These are phyloP conservation scores for Neurospora sp. DNA, from an alignment of 495 filamentous ascomycete genomes.

Conservation along the genomic window DNA sequence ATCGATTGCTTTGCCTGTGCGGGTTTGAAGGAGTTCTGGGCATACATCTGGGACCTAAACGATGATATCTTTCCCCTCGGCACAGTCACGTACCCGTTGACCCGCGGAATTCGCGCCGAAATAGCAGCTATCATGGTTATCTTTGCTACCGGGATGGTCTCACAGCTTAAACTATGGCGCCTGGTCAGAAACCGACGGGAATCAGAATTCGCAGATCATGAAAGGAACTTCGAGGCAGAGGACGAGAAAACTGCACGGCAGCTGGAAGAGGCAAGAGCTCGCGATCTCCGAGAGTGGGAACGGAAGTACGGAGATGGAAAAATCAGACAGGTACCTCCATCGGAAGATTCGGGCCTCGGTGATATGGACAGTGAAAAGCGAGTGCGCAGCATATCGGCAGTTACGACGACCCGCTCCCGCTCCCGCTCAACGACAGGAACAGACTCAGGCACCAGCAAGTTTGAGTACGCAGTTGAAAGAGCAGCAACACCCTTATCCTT, in stretches of 20 bases:
- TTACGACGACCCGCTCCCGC: conserved; percentile 11
- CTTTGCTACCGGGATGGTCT: conserved; percentile 64
- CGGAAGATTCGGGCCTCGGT: conserved; percentile 43
- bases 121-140: conserved; percentile 68
- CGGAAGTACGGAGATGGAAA: conserved; percentile 54
- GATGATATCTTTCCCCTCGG: conserved; percentile 65
- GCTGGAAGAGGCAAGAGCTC: conserved; percentile 55
- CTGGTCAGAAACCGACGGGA: conserved; percentile 66
- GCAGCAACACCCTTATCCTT: conserved; percentile 10
- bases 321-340: conserved; percentile 7
- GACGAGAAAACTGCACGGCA: conserved; percentile 59
- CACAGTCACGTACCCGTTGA: conserved; percentile 73
- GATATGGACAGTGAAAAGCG: conserved; percentile 45
- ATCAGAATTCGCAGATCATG: conserved; percentile 45
- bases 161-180: conserved; percentile 80
- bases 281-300: conserved; percentile 73
- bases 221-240: conserved; percentile 51
- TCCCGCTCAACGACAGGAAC: conserved; percentile 5
- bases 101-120: conserved; percentile 77
- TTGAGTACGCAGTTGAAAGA: conserved; percentile 10
- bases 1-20: conserved; percentile 88
- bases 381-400: conserved; percentile 18
- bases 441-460: conserved; percentile 21
- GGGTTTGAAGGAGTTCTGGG: conserved; percentile 91
- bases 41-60: conserved; percentile 86